Base-by-base conservation (phyloP, 176 grass and related monocot species). In the Pontederia crassipes region DNA sequence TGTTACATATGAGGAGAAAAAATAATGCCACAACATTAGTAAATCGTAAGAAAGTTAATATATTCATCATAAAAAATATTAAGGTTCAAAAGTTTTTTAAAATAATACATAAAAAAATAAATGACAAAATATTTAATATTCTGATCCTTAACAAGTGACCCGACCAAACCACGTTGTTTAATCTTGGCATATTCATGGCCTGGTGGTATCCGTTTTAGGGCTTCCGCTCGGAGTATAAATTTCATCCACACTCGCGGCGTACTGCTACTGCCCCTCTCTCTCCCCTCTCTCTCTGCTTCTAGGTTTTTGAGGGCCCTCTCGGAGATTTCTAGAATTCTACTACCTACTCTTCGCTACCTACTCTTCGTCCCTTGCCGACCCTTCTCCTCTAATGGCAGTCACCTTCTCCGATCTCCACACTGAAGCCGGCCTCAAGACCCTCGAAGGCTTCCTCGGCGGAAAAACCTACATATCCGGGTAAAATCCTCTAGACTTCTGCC, bases 401-500 rank as follows among this genome's bases (percentile, higher is more conserved):
- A 66, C 79, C 0, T 97, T 97, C 67, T 68, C 73, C 35, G 93
- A 97, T 29, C 87, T 97, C 57, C 93, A 88, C 60, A 76, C 74
- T 52, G 76, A 78, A 56, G 73, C 83, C 0, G 93, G 87, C 2
- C 81, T 88, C 74, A 88, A 83, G 64, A 46, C 79, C 35, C 93
- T 97, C 11, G 87, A 97, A 52, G 66, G 57, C 15, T 65, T 71
- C 67, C 92, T 97, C 35, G 52, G 76, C 12, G 87, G 84, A 64
- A 97, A 97, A 77, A 83, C 70, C 60, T 91, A 80, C 68, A 69
- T 91, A 45, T 88, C 87, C 9, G 84, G 84, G 92, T 97, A 67
- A 81, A 61, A 54, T 63, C 17, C 12, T 40, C 3, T 4, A 40
- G 6, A 40, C n/a, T 10, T 18, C 40, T 61, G 7, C 16, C 12